Percentiles rank a stretch among this genome's conserved stretches.
Evolutionary conservation across 1,139 yeast genomes (phyloP).

Genomic region (Ashbya aceris): DNA sequence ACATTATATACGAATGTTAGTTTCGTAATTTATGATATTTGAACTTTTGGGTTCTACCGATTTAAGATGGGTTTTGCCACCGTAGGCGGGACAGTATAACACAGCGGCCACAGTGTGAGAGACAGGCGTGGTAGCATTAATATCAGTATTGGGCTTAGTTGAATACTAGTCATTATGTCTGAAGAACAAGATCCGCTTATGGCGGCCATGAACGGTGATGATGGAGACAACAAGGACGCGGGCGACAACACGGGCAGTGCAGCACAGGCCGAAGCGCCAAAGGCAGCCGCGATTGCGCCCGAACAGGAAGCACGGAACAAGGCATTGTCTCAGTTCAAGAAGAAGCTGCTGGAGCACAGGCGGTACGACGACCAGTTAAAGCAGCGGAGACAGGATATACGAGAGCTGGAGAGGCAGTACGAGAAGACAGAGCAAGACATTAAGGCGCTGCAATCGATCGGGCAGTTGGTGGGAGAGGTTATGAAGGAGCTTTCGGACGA

Average conservation of each 20-base stretch:
- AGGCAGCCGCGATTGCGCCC: constrained; percentile 27
- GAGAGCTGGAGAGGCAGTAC: constrained; percentile 74
- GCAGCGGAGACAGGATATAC: constrained; percentile 72
- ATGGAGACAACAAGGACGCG: constrained; percentile 6
- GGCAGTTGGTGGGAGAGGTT: constrained; percentile 96
- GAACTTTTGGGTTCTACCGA: background rate
- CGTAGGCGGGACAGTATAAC: too few species aligned
- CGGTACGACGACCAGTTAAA: constrained; percentile 91
- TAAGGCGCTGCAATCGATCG: constrained; percentile 93
- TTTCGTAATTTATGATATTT: background rate
- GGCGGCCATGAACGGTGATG: constrained; percentile 53
- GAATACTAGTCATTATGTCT: constrained; percentile 35
- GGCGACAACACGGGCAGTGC: constrained; percentile 11
- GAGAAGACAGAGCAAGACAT: constrained; percentile 95
- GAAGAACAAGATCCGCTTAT: constrained; percentile 66
- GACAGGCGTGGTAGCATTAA: too few species aligned
- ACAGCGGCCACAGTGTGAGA: too few species aligned
- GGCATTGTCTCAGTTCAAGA: constrained; percentile 73
- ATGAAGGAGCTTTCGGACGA: constrained; percentile 93
- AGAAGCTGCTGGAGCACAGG: constrained; percentile 83
- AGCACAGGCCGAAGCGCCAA: constrained; percentile 15
- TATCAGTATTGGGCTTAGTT: background rate
- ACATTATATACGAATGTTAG: background rate
- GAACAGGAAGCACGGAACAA: constrained; percentile 69
- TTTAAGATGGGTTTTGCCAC: too few species aligned